Conservation (phyloP, 371 early-diverging fungal species). For the Mucor indicus region DNA sequence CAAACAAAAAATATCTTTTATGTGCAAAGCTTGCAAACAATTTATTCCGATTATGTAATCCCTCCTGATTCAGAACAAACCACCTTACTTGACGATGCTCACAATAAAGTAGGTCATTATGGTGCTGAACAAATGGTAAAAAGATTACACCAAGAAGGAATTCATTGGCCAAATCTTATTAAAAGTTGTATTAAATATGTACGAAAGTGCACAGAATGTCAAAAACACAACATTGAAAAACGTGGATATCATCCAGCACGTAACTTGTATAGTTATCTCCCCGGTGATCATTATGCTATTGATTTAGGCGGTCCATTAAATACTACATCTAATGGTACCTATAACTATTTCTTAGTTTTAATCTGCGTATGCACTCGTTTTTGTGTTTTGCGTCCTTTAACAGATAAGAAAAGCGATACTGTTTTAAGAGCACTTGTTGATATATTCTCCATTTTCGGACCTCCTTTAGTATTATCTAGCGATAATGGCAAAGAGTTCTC, state of each 20-base stretch:
- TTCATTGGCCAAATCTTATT: conserved; percentile 11
- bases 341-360: conserved; percentile 1
- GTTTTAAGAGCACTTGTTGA: not conserved
- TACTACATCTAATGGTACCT: not conserved
- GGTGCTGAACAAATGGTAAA: conserved; percentile 12
- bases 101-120: conserved; percentile 8
- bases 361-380: not conserved
- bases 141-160: not conserved
- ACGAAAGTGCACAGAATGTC: conserved; percentile 10
- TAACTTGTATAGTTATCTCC: conserved; percentile 3
- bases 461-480: not conserved
- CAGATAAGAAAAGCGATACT: conserved; percentile 1
- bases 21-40: no score
- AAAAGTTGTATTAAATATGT: not conserved
- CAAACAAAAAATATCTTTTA: no score
- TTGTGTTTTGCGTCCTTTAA: not conserved
- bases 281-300: conserved; percentile 11
- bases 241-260: conserved; percentile 7
- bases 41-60: no score
- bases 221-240: conserved; percentile 8
- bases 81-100: not conserved
- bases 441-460: not conserved
- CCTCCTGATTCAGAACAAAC: no score
- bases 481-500: conserved; percentile 5
- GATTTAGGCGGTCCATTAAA: conserved; percentile 13